Evolutionary conservation across 768 basidiomycete genomes (phyloP), one percentile per base, ranked within the genome.

Genomic region (Candolleomyces efflorescens): DNA sequence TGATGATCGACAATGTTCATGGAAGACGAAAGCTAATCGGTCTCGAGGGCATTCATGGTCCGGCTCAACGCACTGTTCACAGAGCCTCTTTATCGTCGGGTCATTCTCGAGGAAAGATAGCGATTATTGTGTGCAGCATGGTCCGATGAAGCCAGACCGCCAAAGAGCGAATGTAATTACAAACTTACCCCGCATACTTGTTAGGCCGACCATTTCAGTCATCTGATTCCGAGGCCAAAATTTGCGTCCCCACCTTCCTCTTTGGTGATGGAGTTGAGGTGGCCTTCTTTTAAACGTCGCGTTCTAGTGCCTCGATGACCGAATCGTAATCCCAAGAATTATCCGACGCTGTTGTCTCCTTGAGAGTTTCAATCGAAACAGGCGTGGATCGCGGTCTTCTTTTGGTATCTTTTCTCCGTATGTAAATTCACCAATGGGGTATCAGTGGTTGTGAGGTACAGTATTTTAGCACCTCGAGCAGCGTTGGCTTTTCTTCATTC

Each of bases 91-190:
- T 55, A 56, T 55, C 37, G 26, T 49, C 54, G 53, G 59, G 47
- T 38, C 37, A 55, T 60, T 51, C 27, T 56, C 54, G 53, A 50
- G 46, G 59, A 53, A 60, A 54, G 58, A 20, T 17, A 18, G 41
- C 32, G 37, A 4, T 27, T 17, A 27, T 23, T 41, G 20, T 17
- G 2, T 36, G 32, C 54, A 39, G 54, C 39, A 41, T 43, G 26
- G 18, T 36, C 49, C 54, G 54, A 56, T 51, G 38, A 24, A 55
- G 53, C 54, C 48, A 38, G 54, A 48, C 23, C 15, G 53, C 43
- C 51, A 39, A 23, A 38, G 51, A 36, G 51, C 38, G 12, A 39
- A 18, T 53, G 36, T 37, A 39, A 11, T 20, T 20, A 36, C 51
- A 9, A 22, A 32, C 9, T 18, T 6, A 46, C 15, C 53, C 37